Evolutionary conservation across 192 early-diverging fungal genomes (phyloP).

Genomic region (Allomyces javanicus): DNA sequence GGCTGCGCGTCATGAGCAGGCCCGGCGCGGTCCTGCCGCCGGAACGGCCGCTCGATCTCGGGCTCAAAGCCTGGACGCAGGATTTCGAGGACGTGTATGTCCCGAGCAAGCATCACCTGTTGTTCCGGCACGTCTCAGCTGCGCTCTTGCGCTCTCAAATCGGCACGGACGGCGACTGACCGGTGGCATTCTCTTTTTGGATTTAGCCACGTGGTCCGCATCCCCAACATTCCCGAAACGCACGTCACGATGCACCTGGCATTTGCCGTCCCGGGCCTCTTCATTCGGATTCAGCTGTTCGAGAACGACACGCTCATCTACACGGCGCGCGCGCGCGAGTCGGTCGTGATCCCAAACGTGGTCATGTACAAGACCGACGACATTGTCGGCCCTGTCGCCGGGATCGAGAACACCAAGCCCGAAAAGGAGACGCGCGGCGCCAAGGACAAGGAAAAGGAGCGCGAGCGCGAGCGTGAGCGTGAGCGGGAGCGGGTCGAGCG

Average conservation of each 20-base stretch:
- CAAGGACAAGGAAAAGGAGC: slow-evolving; percentile 5
- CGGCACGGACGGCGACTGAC: no score
- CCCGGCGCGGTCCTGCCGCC: not conserved
- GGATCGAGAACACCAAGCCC: slow-evolving; percentile 10
- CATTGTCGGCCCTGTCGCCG: not conserved
- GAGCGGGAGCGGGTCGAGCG: no score
- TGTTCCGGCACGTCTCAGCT: slow-evolving; percentile 15
- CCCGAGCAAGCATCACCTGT: slow-evolving; percentile 34
- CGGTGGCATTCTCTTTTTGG: no score
- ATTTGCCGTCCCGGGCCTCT: slow-evolving; percentile 18
- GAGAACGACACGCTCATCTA: slow-evolving; percentile 32
- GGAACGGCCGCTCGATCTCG: not conserved
- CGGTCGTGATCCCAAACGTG: slow-evolving; percentile 15
- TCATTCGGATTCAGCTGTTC: slow-evolving; percentile 24
- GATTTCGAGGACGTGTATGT: slow-evolving; percentile 31
- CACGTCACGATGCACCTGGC: slow-evolving; percentile 22
- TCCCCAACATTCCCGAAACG: slow-evolving; percentile 26
- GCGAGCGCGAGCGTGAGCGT: no score
- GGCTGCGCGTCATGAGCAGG: not conserved
- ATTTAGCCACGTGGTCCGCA: slow-evolving; percentile 10
- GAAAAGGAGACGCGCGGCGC: slow-evolving; percentile 17
- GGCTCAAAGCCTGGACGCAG: slow-evolving; percentile 4
- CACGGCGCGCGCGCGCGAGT: slow-evolving; percentile 17
- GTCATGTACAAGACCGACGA: slow-evolving; percentile 8
- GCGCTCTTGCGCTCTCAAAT: not conserved